Base-by-base conservation (phyloP, 306 rosid species). In the Echinosophora koreensis region DNA sequence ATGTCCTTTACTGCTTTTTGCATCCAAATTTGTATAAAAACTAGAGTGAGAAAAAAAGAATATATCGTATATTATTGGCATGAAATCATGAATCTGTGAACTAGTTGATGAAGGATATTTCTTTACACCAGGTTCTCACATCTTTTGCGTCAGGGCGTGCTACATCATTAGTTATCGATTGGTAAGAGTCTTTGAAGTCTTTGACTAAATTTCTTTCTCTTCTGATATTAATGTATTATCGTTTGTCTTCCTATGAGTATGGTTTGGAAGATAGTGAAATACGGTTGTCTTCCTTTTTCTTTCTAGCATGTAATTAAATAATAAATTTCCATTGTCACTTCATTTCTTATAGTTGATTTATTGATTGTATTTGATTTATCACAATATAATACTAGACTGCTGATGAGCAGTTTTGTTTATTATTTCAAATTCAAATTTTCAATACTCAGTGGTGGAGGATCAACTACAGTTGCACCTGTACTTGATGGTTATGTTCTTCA, bases 71-170 rank as follows among this genome's bases (percentile, higher is more conserved):
- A 56, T 60, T 17, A 32, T 61, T 51, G 41, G 14, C 17, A 46
- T 69, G 77, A 51, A 51, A 18, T 18, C 8, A 38, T 64, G 44
- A 64, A 62, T 35, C 30, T 49, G 15, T 75, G 64, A 51, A 39
- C 46, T 65, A 39, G 5, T 32, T 66, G 66, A 66, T 55, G 46
- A 66, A 65, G 44, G 17, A 28, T 65, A 66, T 76, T 68, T 76
- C 57, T 9, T 49, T 11, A 37, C 22, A 27, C 57, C 81, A 91
- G 89, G 97, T 95, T 84, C 90, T 95, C 81, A 92, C 99, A 15
- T 92, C 99, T 44, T 95, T 95, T 80, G 99, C 99, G 49, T 92
- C 99, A 70, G 99, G 99, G 46, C 99, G 99, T 81, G 97, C 99
- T 77, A 95, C 99, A 1, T 90, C 99, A 51, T 85, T 95, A 60